Conservation (phyloP, 2,329 filamentous ascomycete species). For the Ceratocystis colombiana region DNA sequence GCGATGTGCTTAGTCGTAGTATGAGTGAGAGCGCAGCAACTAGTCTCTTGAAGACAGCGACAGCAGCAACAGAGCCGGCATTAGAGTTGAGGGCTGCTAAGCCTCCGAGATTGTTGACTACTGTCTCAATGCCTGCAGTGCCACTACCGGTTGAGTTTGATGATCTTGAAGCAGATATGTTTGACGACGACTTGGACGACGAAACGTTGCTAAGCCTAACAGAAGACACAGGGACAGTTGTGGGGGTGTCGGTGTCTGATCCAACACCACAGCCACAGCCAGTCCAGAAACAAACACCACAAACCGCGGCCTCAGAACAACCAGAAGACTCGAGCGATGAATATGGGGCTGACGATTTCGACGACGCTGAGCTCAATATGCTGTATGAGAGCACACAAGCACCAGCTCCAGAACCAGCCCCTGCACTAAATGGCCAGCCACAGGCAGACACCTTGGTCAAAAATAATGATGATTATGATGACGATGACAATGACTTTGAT, state of each 20-base stretch:
- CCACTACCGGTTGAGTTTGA: constrained; percentile 20
- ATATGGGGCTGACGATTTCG: constrained; percentile 49
- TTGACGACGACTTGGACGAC: constrained; percentile 25
- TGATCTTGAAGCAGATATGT: constrained; percentile 26
- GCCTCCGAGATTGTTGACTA: background rate
- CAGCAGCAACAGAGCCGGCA: background rate
- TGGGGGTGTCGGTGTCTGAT: constrained; percentile 24
- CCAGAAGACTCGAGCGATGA: constrained; percentile 34
- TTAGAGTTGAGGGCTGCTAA: too few species aligned
- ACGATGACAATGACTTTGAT: constrained; percentile 21
- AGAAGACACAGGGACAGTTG: constrained; percentile 6
- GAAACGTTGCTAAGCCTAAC: constrained; percentile 18
- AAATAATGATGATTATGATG: background rate
- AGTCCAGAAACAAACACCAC: background rate
- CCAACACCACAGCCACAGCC: background rate
- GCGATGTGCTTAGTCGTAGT: constrained; percentile 16
- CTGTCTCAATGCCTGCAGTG: background rate
- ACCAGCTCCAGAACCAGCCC: constrained; percentile 27
- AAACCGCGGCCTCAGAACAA: background rate
- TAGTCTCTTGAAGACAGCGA: background rate
- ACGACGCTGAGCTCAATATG: constrained; percentile 45
- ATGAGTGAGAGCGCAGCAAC: constrained; percentile 20
- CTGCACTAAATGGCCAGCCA: background rate
- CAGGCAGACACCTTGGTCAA: background rate
- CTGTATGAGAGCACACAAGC: constrained; percentile 32